These are phyloP conservation scores for Strigomonas culicis DNA, from an alignment of 208 protist genomes.

Conservation along the genomic window DNA sequence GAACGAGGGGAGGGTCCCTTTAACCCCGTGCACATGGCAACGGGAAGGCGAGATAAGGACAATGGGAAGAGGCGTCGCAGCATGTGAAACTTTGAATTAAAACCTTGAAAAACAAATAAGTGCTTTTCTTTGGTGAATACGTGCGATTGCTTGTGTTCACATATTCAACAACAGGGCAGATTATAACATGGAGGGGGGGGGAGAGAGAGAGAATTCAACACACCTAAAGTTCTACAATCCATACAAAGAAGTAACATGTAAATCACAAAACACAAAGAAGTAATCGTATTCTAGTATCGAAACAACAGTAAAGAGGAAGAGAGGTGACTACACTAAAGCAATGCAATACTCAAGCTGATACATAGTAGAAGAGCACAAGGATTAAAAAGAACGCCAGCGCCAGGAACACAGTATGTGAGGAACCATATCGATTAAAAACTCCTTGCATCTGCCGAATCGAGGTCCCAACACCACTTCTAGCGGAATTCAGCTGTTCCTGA, in stretches of 20 bases:
- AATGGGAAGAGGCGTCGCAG: too few relatives aligned
- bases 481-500: slow-evolving; percentile 37
- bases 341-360: slow-evolving; percentile 17
- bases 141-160: too few relatives aligned
- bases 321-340: background rate
- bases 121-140: too few relatives aligned
- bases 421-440: slow-evolving; percentile 63
- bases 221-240: too few relatives aligned
- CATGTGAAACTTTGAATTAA: too few relatives aligned
- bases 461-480: slow-evolving; percentile 48
- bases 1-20: too few relatives aligned
- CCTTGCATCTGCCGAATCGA: slow-evolving; percentile 42
- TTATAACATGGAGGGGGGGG: background rate
- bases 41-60: too few relatives aligned
- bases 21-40: too few relatives aligned
- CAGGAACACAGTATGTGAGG: slow-evolving; percentile 40
- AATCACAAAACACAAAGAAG: background rate
- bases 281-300: background rate
- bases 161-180: background rate
- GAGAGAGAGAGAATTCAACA: background rate
- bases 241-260: too few relatives aligned
- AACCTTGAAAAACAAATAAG: too few relatives aligned
- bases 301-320: background rate
- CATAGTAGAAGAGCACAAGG: slow-evolving; percentile 30
- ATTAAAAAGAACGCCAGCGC: slow-evolving; percentile 31